Percentiles rank a stretch among this genome's conserved stretches.
Conservation (phyloP, 179 eudicot species). For the Pouteria campechiana region DNA sequence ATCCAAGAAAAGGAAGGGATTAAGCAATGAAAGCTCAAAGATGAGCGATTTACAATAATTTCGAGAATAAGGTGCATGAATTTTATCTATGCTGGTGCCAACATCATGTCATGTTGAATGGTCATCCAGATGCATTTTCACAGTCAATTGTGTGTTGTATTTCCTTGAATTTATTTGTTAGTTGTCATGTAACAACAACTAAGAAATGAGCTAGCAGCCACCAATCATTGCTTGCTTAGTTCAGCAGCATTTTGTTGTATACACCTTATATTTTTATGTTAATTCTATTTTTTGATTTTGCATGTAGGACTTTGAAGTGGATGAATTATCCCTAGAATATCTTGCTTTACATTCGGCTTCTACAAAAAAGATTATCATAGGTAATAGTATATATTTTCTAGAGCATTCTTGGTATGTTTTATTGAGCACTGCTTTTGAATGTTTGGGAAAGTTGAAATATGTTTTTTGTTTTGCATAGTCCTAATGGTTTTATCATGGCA, state of each 20-base stretch:
- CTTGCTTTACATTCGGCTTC: constrained; percentile 54
- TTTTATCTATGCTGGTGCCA: background rate
- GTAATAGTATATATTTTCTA: too few relatives aligned
- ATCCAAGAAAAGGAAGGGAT: constrained; percentile 59
- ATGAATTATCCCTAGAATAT: constrained; percentile 52
- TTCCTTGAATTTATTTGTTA: too few relatives aligned
- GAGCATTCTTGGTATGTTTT: too few relatives aligned
- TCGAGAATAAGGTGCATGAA: constrained; percentile 41
- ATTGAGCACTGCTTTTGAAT: too few relatives aligned
- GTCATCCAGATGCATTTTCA: background rate
- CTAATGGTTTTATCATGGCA: too few relatives aligned
- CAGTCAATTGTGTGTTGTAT: too few relatives aligned
- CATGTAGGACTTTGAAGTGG: constrained; percentile 61
- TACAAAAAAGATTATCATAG: too few relatives aligned
- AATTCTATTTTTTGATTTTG: background rate
- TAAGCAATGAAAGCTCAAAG: constrained; percentile 39
- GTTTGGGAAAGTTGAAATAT: too few relatives aligned
- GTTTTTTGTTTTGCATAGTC: too few relatives aligned
- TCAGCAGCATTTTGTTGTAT: background rate
- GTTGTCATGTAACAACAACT: too few relatives aligned
- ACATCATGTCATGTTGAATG: background rate
- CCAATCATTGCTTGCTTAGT: too few relatives aligned
- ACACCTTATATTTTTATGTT: background rate
- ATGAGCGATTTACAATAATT: constrained; percentile 52
- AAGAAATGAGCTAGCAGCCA: too few relatives aligned